Conservation (phyloP, 169 alveolate species). For the Cryptosporidium parvum region DNA sequence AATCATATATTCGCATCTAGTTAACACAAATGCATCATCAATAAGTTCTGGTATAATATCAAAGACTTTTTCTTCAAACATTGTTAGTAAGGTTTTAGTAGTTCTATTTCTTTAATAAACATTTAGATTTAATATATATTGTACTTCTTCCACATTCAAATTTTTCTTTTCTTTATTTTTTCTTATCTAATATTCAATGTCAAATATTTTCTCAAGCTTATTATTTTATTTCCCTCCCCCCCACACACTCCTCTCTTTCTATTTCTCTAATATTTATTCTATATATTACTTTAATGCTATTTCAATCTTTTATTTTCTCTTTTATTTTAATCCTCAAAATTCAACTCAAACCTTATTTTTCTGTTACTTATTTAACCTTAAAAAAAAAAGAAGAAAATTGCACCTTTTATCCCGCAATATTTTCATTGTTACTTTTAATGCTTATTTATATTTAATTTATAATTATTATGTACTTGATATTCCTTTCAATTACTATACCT, state of each 20-base stretch:
- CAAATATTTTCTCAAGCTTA: no score
- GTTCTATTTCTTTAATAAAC: background rate
- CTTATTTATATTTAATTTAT: no score
- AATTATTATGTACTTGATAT: background rate
- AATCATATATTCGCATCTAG: slow-evolving; percentile 85
- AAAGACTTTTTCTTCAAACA: slow-evolving; percentile 69
- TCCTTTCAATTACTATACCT: background rate
- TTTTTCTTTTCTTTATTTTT: no score
- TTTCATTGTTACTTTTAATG: background rate
- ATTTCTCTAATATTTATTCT: no score
- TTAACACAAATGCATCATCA: slow-evolving; percentile 80
- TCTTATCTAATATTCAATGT: background rate
- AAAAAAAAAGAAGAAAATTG: background rate
- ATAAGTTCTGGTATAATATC: slow-evolving; percentile 78
- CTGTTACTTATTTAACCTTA: background rate
- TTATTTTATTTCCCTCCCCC: no score
- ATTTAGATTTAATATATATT: no score
- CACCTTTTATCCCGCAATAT: background rate
- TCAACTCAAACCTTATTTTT: background rate
- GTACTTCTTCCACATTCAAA: background rate
- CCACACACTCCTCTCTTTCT: no score
- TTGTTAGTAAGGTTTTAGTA: background rate
- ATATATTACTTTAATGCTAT: no score
- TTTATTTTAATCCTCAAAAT: background rate
- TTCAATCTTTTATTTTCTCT: no score